Conservation (phyloP, 345 rosid species). For the Luvunga scandens region DNA sequence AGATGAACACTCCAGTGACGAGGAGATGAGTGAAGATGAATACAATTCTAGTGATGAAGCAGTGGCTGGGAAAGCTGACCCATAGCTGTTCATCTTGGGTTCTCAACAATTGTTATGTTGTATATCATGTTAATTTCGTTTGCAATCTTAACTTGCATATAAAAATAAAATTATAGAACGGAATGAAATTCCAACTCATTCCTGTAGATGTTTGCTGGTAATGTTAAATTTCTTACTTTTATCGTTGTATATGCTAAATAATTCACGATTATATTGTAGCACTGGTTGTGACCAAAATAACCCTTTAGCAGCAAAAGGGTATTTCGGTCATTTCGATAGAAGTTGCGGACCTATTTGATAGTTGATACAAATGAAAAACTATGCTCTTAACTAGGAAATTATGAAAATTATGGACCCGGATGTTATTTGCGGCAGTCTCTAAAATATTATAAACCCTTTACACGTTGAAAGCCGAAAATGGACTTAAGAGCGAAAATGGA, state of each 20-base stretch:
- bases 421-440: too few species aligned
- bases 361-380: too few species aligned
- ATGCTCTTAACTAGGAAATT: too few species aligned
- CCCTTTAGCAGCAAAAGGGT: too few species aligned
- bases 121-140: constrained; percentile 16
- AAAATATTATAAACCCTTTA: too few species aligned
- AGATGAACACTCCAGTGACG: constrained; percentile 47
- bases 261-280: too few species aligned
- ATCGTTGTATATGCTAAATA: constrained; percentile 19
- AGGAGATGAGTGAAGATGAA: constrained; percentile 49
- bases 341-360: too few species aligned
- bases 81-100: constrained; percentile 4
- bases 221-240: not conserved
- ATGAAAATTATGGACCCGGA: too few species aligned
- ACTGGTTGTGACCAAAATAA: too few species aligned
- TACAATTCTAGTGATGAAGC: constrained; percentile 47
- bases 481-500: too few species aligned
- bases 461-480: too few species aligned
- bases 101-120: constrained; percentile 6
- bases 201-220: not conserved
- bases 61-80: constrained; percentile 54
- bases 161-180: not conserved
- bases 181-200: not conserved
- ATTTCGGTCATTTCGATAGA: too few species aligned
- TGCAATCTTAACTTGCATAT: not conserved